These are phyloP conservation scores for Kluyveromyces siamensis DNA, from an alignment of 805 yeast genomes.

Conservation along the genomic window DNA sequence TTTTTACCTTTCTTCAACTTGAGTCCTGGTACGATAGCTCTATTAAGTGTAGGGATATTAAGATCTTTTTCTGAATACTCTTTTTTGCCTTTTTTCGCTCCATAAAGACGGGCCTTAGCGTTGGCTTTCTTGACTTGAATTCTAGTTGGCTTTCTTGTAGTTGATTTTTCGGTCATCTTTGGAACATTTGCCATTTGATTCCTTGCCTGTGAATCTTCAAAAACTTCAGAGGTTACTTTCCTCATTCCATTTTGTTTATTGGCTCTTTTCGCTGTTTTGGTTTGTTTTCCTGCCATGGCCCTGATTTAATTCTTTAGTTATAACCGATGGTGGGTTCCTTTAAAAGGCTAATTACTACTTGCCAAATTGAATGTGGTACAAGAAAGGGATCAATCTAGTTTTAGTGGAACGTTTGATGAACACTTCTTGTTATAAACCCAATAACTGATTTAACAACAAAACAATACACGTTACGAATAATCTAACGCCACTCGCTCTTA, in stretches of 20 bases:
- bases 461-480: too few relatives aligned
- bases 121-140: constrained; percentile 56
- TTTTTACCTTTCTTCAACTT: constrained; percentile 73
- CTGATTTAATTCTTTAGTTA: background rate
- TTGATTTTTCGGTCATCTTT: constrained; percentile 51
- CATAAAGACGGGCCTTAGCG: constrained; percentile 55
- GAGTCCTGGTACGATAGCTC: constrained; percentile 79
- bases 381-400: too few relatives aligned
- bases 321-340: too few relatives aligned
- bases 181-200: constrained; percentile 49
- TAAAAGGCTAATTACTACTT: too few relatives aligned
- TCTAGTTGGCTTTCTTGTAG: constrained; percentile 40
- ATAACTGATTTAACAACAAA: too few relatives aligned
- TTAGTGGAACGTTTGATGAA: too few relatives aligned
- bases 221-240: constrained; percentile 56
- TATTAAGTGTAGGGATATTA: constrained; percentile 70
- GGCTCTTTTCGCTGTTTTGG: constrained; percentile 50
- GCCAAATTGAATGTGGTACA: too few relatives aligned
- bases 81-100: constrained; percentile 45
- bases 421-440: too few relatives aligned
- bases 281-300: constrained; percentile 49
- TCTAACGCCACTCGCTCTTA: too few relatives aligned
- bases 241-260: constrained; percentile 45
- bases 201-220: constrained; percentile 57
- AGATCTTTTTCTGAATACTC: constrained; percentile 67